phyloP scores from a whole-genome alignment of 768 basidiomycete species.

The Clavaria fumosa region DNA sequence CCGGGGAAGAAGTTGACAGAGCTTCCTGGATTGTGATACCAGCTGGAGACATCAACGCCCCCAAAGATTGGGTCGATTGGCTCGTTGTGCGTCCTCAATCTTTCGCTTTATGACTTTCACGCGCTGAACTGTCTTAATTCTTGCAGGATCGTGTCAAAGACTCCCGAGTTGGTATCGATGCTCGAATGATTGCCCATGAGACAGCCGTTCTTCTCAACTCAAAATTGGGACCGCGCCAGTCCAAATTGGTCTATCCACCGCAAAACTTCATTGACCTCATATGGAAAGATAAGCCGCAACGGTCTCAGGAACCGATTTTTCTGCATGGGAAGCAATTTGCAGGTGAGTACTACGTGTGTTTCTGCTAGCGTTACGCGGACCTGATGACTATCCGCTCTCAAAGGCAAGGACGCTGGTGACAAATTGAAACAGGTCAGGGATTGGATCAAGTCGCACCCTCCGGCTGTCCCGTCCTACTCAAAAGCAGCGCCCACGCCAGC shows the following conservation, averaged over 20 bases:
- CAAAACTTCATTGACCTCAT: conserved; percentile 73
- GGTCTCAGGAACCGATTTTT: conserved; percentile 49
- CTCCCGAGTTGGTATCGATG: conserved; percentile 65
- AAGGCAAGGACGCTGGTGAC: conserved; percentile 41
- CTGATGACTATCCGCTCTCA: conserved; percentile 1
- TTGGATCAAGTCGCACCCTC: conserved; percentile 51
- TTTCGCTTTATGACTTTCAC: conserved; percentile 2
- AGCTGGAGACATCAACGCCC: conserved; percentile 35
- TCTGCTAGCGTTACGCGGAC: neutral
- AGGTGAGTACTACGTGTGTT: conserved; percentile 20
- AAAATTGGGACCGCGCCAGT: conserved; percentile 35
- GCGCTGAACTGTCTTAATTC: conserved; percentile 3
- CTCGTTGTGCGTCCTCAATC: conserved; percentile 32
- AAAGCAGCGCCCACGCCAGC: conserved; percentile 42
- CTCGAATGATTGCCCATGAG: conserved; percentile 66
- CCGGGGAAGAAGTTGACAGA: conserved; percentile 53
- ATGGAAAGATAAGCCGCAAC: conserved; percentile 65
- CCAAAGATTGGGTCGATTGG: conserved; percentile 72
- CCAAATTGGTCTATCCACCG: conserved; percentile 65
- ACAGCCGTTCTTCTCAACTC: conserved; percentile 45
- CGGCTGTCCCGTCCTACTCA: conserved; percentile 45
- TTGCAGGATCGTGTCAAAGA: conserved; percentile 24
- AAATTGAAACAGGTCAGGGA: conserved; percentile 60
- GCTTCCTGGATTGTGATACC: conserved; percentile 55
- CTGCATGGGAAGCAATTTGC: conserved; percentile 60